Evolutionary conservation across 2,329 filamentous ascomycete species (phyloP), one percentile per base, ranked within the genome.

Genomic region (Volutella citrinella): DNA sequence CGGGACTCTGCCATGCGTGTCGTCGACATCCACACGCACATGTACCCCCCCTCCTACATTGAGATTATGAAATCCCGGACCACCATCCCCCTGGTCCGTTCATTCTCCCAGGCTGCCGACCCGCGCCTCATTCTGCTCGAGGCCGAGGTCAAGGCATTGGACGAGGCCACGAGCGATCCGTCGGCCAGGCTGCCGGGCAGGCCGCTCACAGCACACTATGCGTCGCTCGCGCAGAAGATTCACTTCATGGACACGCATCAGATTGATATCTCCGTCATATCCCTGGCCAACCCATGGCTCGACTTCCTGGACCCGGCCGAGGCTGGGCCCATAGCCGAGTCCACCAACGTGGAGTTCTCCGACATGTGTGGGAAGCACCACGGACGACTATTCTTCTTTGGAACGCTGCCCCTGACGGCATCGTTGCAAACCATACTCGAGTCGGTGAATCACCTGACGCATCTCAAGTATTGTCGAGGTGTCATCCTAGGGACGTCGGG

Each of bases 271-370:
- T 93, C 86, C 2, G 85, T 95, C 31, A 80, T 96, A 43, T 93
- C 87, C 1, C 78, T 95, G 15, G 90, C 90, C 11, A 96, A 96
- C 55, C 90, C 90, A 0, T 96, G 90, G 90, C 74, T 96, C 3
- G 90, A 96, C 62, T 96, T 95, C 56, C 64, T 95, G 1, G 57
- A 69, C 9, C 56, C 77, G 0, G 58, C 67, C 5, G 76, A 82
- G 45, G 84, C 86, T 0, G 76, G 74, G 3, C 57, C 63, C 19
- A 79, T 82, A 30, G 87, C 87, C 1, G 44, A 54, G 32, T 69
- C 69, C 1, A 82, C 95, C 58, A 96, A 95, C 59, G 69, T 82
- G 46, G 87, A 91, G 46, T 82, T 95, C 32, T 78, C 88, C 30
- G 54, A 59, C 27, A 82, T 88, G 61, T 95, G 90, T 64, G 68